phyloP scores from a whole-genome alignment of 2,329 filamentous ascomycete genomes.

The Scedosporium aurantiacum region DNA sequence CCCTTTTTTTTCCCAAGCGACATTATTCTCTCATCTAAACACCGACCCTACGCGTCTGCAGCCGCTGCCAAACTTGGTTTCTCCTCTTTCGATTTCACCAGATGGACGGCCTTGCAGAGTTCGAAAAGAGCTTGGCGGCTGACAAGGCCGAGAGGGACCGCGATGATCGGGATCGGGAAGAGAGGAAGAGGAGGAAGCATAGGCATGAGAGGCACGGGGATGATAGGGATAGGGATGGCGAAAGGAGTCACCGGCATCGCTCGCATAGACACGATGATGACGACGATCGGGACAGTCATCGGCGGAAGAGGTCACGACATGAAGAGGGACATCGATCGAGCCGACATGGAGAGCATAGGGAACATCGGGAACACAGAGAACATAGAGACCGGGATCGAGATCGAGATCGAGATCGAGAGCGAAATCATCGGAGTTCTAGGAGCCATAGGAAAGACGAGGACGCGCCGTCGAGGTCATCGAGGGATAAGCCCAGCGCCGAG shows the following conservation, averaged over 20 bases:
- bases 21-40: background rate
- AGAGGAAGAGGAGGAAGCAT: constrained; percentile 21
- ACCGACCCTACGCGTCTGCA: background rate
- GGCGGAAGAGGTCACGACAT: constrained; percentile 9
- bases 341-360: background rate
- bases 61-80: background rate
- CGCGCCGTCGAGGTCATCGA: constrained; percentile 23
- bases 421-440: constrained; percentile 23
- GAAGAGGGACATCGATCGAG: background rate
- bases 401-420: constrained; percentile 14
- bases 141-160: constrained; percentile 42
- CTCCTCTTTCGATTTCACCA: background rate
- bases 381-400: constrained; percentile 17
- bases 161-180: constrained; percentile 19
- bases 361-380: constrained; percentile 9
- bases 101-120: constrained; percentile 55
- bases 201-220: constrained; percentile 4
- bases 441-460: constrained; percentile 17
- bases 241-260: constrained; percentile 32
- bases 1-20: background rate
- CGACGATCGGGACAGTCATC: constrained; percentile 21
- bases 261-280: constrained; percentile 20
- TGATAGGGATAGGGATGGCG: constrained; percentile 20
- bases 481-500: constrained; percentile 30
- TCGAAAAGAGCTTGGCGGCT: constrained; percentile 64